Base-by-base conservation (phyloP, 2,329 filamentous ascomycete species). In the Arthrobotrys iridis region DNA sequence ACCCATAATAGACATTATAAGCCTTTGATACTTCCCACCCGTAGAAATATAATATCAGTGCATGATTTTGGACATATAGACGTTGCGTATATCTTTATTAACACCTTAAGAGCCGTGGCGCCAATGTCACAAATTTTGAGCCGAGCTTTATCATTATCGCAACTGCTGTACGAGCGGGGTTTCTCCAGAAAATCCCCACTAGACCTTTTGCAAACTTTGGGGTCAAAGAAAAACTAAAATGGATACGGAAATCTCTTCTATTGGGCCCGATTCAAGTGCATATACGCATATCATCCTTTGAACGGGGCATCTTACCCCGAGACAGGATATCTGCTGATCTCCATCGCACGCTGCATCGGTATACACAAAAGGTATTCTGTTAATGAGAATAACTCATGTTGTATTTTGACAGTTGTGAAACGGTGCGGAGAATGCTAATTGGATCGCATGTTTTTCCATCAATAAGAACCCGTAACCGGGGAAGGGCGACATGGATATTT, bases 381-480 rank as follows among this genome's bases (percentile, higher is more conserved):
- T 3, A n/a, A 43, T 35, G 33, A 26, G 45, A 71, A 55, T 55
- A 46, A 48, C 18, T 50, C 59, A n/a, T 64, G 48, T 72, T 57
- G 48, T 30, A 72, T 55, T 55, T 72, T 57, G 18, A 15, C 37
- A 59, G 28, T 50, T 20, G 18, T 18, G 57, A 57, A 58, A 35
- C 63, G 59, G 48, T 40, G 63, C 50, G 28, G 24, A 52, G 18
- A 63, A 50, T 72, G 11, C 40, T 43, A 55, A 63, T 41, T 41
- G 41, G 13, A 35, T 22, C 41, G 33, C 15, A 64, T 52, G 46
- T 43, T 72, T 72, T 72, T 72, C 67, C 67, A 72, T 72, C 67
- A 72, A 72, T 72, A 58, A 65, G 59, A 43, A 50, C 26, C 40
- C 26, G 43, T 18, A 37, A 43, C 26, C 20, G 18, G 46, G 57